A percentile compares a stretch with the other conserved stretches of the same genome.
Conservation (phyloP, 1,284 basidiomycete genomes). For the Ganoderma lingzhi region DNA sequence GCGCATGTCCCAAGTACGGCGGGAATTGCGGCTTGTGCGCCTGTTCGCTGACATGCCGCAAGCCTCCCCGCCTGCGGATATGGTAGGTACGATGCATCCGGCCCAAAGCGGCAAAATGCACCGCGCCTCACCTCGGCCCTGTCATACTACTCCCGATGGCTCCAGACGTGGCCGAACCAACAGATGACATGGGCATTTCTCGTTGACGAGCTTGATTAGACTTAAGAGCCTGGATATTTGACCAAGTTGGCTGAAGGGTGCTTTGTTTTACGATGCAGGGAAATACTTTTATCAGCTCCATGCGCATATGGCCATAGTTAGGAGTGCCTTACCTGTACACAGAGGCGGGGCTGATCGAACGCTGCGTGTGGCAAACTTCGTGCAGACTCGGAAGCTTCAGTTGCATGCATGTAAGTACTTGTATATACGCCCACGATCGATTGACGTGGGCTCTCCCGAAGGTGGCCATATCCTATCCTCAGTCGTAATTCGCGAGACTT, state of each 20-base stretch:
- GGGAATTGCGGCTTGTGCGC: constrained; percentile 7
- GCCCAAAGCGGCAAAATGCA: constrained; percentile 11
- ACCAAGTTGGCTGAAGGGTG: background rate
- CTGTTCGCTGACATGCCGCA: constrained; percentile 9
- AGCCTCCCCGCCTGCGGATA: constrained; percentile 8
- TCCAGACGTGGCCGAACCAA: background rate
- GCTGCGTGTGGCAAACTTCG: background rate
- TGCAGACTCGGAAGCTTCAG: background rate
- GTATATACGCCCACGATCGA: background rate
- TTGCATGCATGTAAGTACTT: background rate
- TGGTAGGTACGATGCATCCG: constrained; percentile 6
- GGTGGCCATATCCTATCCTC: background rate
- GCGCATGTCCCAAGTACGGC: constrained; percentile 2
- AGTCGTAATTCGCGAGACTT: background rate
- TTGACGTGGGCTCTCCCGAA: background rate
- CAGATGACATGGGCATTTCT: background rate
- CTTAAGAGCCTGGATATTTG: background rate
- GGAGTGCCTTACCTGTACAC: background rate
- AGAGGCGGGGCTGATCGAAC: background rate
- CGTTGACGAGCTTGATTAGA: background rate
- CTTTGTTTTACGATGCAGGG: background rate
- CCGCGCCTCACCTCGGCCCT: constrained; percentile 11
- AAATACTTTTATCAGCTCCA: background rate
- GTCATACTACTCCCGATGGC: background rate
- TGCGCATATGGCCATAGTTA: background rate